These are phyloP conservation scores for Candida freyschussii DNA, from an alignment of 1,139 yeast species.

Conservation along the genomic window DNA sequence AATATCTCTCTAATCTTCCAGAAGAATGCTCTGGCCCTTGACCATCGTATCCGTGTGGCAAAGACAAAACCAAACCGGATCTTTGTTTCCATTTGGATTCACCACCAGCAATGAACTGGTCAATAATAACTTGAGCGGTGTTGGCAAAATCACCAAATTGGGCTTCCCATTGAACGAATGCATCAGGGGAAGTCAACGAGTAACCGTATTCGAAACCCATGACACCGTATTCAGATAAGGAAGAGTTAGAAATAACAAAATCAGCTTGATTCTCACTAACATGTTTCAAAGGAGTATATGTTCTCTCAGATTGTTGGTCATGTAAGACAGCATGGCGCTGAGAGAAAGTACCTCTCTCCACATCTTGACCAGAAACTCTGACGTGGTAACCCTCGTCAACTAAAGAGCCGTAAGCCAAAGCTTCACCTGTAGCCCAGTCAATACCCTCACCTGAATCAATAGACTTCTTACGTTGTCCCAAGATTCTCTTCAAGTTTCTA, in stretches of 20 bases:
- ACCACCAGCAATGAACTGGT: conserved; percentile 95
- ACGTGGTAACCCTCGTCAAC: conserved; percentile 93
- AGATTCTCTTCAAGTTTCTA: conserved; percentile 93
- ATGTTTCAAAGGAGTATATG: conserved; percentile 80
- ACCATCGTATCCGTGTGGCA: conserved; percentile 99
- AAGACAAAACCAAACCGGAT: conserved; percentile 88
- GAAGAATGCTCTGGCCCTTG: conserved; percentile 99
- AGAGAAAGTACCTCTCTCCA: conserved; percentile 99
- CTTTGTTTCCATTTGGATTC: conserved; percentile 99
- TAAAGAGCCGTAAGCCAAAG: conserved; percentile 92
- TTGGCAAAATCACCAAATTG: conserved; percentile 99
- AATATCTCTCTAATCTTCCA: conserved; percentile 95
- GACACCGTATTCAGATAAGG: conserved; percentile 97
- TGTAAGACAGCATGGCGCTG: conserved; percentile 99
- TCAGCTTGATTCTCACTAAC: conserved; percentile 80
- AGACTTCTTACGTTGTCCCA: conserved; percentile 81
- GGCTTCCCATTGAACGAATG: conserved; percentile 98
- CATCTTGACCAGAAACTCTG: conserved; percentile 98
- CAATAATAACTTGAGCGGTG: conserved; percentile 96
- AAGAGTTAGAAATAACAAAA: conserved; percentile 89
- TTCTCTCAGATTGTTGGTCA: conserved; percentile 83
- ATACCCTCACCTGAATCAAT: conserved; percentile 88
- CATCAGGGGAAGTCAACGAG: conserved; percentile 95
- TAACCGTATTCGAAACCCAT: conserved; percentile 99
- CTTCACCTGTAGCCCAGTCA: conserved; percentile 99